Evolutionary conservation across 352 stramenopile species (phyloP).

Genomic region (Thalassiosira exigua): DNA sequence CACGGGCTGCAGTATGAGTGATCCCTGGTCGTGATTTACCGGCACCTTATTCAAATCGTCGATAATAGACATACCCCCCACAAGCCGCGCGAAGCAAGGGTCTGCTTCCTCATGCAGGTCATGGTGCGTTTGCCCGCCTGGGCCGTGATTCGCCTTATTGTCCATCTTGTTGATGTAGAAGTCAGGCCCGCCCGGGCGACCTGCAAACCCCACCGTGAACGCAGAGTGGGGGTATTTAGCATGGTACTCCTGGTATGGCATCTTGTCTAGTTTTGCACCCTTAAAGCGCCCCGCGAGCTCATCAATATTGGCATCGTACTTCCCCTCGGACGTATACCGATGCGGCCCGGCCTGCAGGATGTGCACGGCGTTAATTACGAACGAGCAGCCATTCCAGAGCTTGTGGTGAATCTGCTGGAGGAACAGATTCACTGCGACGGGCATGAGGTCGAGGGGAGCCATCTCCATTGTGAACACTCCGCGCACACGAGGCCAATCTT

Average conservation of each 20-base stretch:
- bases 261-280: conserved; percentile 50
- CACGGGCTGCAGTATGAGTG: background rate
- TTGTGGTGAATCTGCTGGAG: conserved; percentile 81
- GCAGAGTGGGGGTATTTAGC: conserved; percentile 71
- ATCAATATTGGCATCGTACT: too few species aligned
- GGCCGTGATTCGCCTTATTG: conserved; percentile 79
- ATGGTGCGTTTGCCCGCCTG: conserved; percentile 71
- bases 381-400: conserved; percentile 73
- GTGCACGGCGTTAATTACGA: conserved; percentile 74
- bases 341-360: conserved; percentile 75
- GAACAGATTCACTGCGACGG: conserved; percentile 71
- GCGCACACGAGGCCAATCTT: conserved; percentile 19
- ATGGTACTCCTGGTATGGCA: conserved; percentile 85
- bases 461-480: conserved; percentile 69
- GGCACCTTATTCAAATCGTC: conserved; percentile 18
- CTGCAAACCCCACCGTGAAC: conserved; percentile 83
- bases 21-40: conserved; percentile 4
- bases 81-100: conserved; percentile 87
- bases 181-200: conserved; percentile 77
- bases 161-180: conserved; percentile 86
- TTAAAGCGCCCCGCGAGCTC: conserved; percentile 52
- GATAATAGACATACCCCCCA: conserved; percentile 19
- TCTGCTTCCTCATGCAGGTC: conserved; percentile 82
- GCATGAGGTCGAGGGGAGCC: conserved; percentile 61
- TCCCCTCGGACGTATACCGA: too few species aligned